Evolutionary conservation across 495 filamentous ascomycete genomes (phyloP), one percentile per base, ranked within the genome.

Genomic region (Chaetomium cochliodes): DNA sequence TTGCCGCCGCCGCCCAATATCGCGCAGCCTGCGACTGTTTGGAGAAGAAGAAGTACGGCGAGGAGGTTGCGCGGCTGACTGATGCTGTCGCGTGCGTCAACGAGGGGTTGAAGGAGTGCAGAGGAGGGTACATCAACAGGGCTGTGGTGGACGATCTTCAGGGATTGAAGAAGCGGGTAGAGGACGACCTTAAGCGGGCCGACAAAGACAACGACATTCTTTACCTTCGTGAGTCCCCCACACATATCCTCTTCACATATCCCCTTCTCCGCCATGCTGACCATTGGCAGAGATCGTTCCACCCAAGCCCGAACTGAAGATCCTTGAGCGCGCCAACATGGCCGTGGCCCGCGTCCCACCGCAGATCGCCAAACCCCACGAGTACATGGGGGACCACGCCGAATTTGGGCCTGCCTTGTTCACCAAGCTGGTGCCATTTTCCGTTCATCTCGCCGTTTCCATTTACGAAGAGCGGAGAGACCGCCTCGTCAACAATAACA

Each of bases 201-300:
- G 94, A 98, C 75, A 96, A 92, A 74, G 94, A 98, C 70, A 98
- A 98, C 67, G 92, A 98, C 76, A 76, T 96, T 54, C 96, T 98
- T 20, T 98, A 98, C 73, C 79, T 97, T 5, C 85, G 83, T 82
- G 75, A 60, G 63, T 65, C 15, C 68, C 53, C 8, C 25, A 15
- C 3, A 47, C 15, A 41, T n/a, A n/a, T 0, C 11, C 18, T 20
- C 39, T 16, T n/a, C n/a, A n/a, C n/a, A n/a, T n/a, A n/a, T n/a
- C n/a, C n/a, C n/a, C n/a, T 47, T 9, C 12, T 6, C 20, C n/a
- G 5, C 1, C 5, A 22, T 18, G n/a, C 69, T 65, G 22, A 56
- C 23, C 13, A 30, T 18, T 13, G 23, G 22, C 72, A 86, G 84
- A 88, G 58, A 82, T 89, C 2, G 92, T 97, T 1, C 92, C 94